These are phyloP conservation scores for Penicillium brasilianum DNA, from an alignment of 2,329 filamentous ascomycete genomes.

Conservation along the genomic window DNA sequence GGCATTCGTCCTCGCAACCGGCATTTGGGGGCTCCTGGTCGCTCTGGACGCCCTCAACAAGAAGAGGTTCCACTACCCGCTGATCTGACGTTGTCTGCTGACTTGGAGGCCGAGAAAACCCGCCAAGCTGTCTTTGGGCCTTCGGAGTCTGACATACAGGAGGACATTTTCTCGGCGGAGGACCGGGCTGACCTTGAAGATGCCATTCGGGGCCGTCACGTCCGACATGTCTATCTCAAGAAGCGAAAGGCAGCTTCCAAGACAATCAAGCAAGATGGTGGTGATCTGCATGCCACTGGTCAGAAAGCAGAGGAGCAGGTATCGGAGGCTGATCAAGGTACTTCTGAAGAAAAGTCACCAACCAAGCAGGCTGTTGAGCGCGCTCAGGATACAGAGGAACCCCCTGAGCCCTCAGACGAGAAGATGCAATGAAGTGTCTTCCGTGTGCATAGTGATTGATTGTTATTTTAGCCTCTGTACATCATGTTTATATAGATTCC, in stretches of 20 bases:
- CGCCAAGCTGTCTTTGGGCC: constrained; percentile 7
- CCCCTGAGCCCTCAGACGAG: not conserved
- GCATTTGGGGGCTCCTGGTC: not conserved
- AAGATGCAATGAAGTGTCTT: constrained; percentile 2
- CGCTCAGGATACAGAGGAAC: not conserved
- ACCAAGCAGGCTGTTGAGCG: not conserved
- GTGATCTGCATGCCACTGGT: not conserved
- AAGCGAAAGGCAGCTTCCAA: not conserved
- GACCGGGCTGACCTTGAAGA: constrained; percentile 18
- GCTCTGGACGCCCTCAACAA: not conserved
- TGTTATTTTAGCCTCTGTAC: constrained; percentile 21
- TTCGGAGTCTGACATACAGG: not conserved
- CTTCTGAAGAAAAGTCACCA: not conserved
- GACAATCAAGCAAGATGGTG: not conserved
- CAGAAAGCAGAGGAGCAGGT: not conserved
- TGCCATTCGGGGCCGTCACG: constrained; percentile 8
- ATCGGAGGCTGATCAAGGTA: not conserved
- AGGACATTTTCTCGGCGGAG: constrained; percentile 12
- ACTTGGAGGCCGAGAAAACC: not conserved
- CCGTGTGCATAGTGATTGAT: constrained; percentile 17
- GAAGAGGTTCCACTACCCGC: not conserved
- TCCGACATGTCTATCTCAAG: not conserved
- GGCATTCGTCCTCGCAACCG: not conserved
- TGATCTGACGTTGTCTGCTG: constrained; percentile 1
- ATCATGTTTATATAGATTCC: constrained; percentile 17